Base-by-base conservation (phyloP, 1,139 yeast species). In the Pichia sp. region DNA sequence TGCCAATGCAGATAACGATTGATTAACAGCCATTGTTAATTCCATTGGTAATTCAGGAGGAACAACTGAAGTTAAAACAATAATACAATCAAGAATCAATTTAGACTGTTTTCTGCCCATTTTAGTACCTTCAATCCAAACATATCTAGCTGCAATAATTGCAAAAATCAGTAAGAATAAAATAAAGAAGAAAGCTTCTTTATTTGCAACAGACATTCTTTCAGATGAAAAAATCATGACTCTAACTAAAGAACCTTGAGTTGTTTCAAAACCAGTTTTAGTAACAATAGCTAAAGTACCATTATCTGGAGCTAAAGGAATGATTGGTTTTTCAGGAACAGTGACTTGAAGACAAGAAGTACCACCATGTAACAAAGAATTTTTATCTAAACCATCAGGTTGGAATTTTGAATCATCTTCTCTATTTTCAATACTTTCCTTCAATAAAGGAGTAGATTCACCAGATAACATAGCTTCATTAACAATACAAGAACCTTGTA, bases 21-120 rank as follows among this genome's bases (percentile, higher is more conserved):
- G 74, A 64, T 91, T 91, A 33, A 91, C 98, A 46, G 98, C 98
- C 89, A 91, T 83, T 24, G 98, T 91, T 56, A 91, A 76, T 69
- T 91, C 98, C 98, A 91, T 93, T 40, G 99, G 99, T 53, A 91
- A 74, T 67, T 91, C 99, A 40, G 99, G 98, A 33, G 99, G 99
- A 33, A 91, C 99, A 52, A 91, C 99, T 37, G 97, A 89, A 18
- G 99, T 91, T 54, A 91, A 76, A 55, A 91, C 93, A 60, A 91
- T 77, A 52, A 91, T 84, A 80, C 98, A 93, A 65, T 91, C 97
- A 60, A 91, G 74, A 53, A 91, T 81, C 60, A 91, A 76, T 66
- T 91, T 91, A 42, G 95, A 85, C 64, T 91, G 95, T 55, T 86
- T 78, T 68, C 98, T 83, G 55, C 96, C 97, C 86, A 86, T 82